Base-by-base conservation (phyloP, 2,329 filamentous ascomycete species). In the Aspergillus ruber region DNA sequence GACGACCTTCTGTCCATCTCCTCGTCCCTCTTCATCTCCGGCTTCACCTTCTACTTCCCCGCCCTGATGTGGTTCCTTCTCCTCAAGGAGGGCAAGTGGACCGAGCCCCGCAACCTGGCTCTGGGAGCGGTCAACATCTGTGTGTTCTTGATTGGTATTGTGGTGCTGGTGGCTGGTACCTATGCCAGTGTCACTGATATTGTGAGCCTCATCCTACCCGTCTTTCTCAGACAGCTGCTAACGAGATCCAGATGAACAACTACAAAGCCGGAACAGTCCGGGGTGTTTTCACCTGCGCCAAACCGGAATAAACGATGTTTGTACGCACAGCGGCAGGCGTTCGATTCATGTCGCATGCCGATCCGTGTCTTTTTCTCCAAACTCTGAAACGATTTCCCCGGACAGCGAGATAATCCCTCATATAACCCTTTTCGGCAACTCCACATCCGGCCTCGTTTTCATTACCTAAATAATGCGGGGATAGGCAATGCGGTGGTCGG, bases 11-110 rank as follows among this genome's bases (percentile, higher is more conserved):
- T 76, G 5, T 65, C 63, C 7, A 61, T 71, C 50, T 67, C 65
- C 44, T 69, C 66, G 6, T 88, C 86, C 3, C 78, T 93, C 1
- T 91, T 93, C 61, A 86, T 93, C 67, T 88, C 84, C 57, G 89
- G 89, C 44, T 94, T 94, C 74, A 91, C 91, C 63, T 94, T 93
- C 74, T 94, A 78, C 42, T 59, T 83, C 29, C 69, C 76, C 1
- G 78, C 79, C 32, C 69, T 70, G 50, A 59, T 63, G 61, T 64
- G 61, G 61, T 63, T 63, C 47, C 55, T 59, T 13, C 54, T 64
- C 18, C 47, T 64, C 21, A 56, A 57, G 7, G 56, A 64, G 50
- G 61, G 61, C 9, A 47, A 44, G 5, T 63, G 58, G 59, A 54
- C 48, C 15, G 48, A 54, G 12, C 53, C 47, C 15, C 76, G 78